A percentile compares a stretch with the other conserved stretches of the same genome.
Evolutionary conservation across 2,329 filamentous ascomycete species (phyloP).

Genomic region (Byssothecium circinans): DNA sequence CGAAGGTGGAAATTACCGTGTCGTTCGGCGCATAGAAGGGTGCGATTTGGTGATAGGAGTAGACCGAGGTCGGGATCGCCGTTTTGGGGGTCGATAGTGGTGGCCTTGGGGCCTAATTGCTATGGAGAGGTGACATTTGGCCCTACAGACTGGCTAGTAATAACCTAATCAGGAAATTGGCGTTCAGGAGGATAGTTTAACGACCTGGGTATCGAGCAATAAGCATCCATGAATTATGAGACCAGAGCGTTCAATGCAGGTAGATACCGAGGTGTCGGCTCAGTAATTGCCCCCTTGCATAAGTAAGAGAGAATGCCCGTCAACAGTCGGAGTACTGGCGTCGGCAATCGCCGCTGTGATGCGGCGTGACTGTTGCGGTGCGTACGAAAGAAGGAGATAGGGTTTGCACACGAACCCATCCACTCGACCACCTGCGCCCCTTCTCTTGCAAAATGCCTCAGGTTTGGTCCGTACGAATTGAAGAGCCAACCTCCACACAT

Average conservation of each 20-base stretch:
- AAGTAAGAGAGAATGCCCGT: too few relatives aligned
- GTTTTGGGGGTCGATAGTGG: not conserved
- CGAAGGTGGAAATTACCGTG: not conserved
- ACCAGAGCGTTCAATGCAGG: too few relatives aligned
- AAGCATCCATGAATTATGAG: not conserved
- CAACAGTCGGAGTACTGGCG: too few relatives aligned
- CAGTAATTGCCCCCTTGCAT: too few relatives aligned
- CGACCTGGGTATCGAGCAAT: not conserved
- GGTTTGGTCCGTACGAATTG: not conserved
- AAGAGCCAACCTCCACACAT: too few relatives aligned
- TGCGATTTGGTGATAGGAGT: not conserved
- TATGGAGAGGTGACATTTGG: not conserved
- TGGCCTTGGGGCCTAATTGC: not conserved
- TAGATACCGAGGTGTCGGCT: too few relatives aligned
- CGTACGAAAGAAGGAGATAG: too few relatives aligned
- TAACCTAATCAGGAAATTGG: conserved; percentile 8
- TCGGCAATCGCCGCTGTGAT: not conserved
- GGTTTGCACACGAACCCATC: not conserved
- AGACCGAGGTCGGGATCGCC: conserved; percentile 5
- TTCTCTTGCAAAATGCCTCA: not conserved
- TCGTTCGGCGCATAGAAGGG: not conserved
- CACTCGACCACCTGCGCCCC: not conserved
- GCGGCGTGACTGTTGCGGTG: not conserved
- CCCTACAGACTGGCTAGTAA: not conserved
- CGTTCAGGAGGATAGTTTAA: not conserved